Evolutionary conservation across 495 filamentous ascomycete genomes (phyloP), one percentile per base, ranked within the genome.

Genomic region (Penicillium lividum): DNA sequence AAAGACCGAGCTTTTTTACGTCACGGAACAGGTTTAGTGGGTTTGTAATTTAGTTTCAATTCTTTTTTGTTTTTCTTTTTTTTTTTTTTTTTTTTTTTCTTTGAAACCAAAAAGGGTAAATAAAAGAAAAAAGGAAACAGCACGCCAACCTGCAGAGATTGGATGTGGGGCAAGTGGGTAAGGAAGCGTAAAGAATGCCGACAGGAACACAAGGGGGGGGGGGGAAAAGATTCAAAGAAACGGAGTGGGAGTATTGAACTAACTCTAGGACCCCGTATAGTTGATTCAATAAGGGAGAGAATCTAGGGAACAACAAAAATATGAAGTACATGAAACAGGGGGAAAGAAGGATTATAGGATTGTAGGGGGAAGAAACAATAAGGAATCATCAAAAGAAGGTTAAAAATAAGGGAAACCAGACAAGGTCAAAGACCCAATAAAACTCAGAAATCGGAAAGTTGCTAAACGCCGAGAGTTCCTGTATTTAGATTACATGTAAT

Each of bases 1-100:
- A 60, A 54, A 51, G 59, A 56, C 66, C 64, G 64, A 67, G 64
- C 63, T 60, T 64, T 65, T 65, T 69, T 67, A 69, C 66, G 66
- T 67, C 66, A 66, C 67, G 59, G 45, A 69, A 65, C 57, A 60
- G 51, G 61, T 56, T 62, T 62, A 69, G 58, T 53, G 58, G 62
- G 11, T 47, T 51, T 38, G 48, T 40, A 33, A 31, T 53, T 54
- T 55, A 16, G 11, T 49, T 22, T 22, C 22, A 15, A 42, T 43
- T 33, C 16, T 44, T 52, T 54, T 53, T 43, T 42, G 40, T 53
- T 59, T 57, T 60, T 60, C 51, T 46, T 40, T 50, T 47, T 57
- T 57, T n/a, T 25, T 46, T 51, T 42, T 56, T 54, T 54, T 16
- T 44, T 49, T 47, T 54, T 45, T 48, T 27, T 47, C 52, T 53